Percentiles rank a stretch among this genome's conserved stretches.
phyloP scores from a whole-genome alignment of 805 yeast species.

The Metschnikowia bowlesiae region DNA sequence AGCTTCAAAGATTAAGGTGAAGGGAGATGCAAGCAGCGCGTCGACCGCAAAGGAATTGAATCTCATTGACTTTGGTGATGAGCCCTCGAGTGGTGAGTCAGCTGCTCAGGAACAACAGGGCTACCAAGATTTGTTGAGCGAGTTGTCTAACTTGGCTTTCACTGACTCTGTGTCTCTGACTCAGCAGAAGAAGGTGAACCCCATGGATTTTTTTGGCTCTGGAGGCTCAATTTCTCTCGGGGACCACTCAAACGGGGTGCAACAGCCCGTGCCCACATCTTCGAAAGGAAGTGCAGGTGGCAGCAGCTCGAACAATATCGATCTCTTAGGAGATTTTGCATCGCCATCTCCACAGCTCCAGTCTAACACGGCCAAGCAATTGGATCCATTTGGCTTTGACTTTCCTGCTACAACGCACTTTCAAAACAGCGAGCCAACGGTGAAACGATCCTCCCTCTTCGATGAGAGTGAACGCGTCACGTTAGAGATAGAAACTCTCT shows the following conservation, averaged over 20 bases:
- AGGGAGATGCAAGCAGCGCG: slow-evolving; percentile 21
- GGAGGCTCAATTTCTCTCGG: slow-evolving; percentile 50
- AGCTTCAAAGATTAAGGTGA: slow-evolving; percentile 45
- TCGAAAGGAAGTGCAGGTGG: background rate
- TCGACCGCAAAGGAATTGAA: slow-evolving; percentile 29
- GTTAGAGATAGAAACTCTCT: slow-evolving; percentile 41
- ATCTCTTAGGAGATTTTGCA: slow-evolving; percentile 33
- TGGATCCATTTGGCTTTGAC: slow-evolving; percentile 39
- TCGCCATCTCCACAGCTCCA: slow-evolving; percentile 41
- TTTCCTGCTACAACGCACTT: slow-evolving; percentile 39
- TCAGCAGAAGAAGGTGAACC: slow-evolving; percentile 20
- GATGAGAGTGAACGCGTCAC: slow-evolving; percentile 45
- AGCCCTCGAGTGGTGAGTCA: slow-evolving; percentile 29
- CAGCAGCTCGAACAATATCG: slow-evolving; percentile 13
- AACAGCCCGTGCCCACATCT: slow-evolving; percentile 18
- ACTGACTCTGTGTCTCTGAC: slow-evolving; percentile 26
- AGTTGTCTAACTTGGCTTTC: slow-evolving; percentile 60
- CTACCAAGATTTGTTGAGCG: slow-evolving; percentile 70
- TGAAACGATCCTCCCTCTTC: slow-evolving; percentile 22
- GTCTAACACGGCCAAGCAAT: slow-evolving; percentile 23
- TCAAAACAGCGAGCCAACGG: slow-evolving; percentile 11
- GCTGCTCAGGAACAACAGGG: slow-evolving; percentile 32
- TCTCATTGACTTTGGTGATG: slow-evolving; percentile 43
- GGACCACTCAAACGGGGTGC: slow-evolving; percentile 13
- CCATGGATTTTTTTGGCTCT: slow-evolving; percentile 41